Evolutionary conservation across 805 yeast species (phyloP), one percentile per base, ranked within the genome.

Genomic region (Starmerella apis): DNA sequence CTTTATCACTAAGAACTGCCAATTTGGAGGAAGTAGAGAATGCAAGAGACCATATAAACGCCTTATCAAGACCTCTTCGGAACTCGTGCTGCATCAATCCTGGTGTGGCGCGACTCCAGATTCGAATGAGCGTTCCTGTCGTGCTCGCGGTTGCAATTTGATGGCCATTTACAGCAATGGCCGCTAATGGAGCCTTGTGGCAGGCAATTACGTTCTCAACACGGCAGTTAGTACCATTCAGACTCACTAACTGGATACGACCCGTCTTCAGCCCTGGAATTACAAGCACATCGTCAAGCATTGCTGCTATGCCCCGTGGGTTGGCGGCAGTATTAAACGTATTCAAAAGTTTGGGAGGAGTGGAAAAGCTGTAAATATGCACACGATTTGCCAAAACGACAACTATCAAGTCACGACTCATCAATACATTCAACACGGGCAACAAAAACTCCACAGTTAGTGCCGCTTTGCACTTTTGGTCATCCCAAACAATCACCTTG

Each of bases 401-500:
- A 3, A 88, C 75, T 3, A 90, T 81, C 49, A 86, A 70, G 11
- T 81, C 76, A 49, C 95, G 71, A 10, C 94, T 83, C 35, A 90
- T 65, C 35, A 81, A 73, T 9, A 86, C 86, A 55, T 82, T 79
- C 43, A 83, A 68, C 3, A 90, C 81, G 0, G 90, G 84, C 42
- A 80, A 76, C 71, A 76, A 74, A 62, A 88, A 86, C 63, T 85
- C 92, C 52, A 92, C 67, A 65, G 85, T 84, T 53, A 85, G 65
- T 16, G 44, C 44, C 8, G 44, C 44, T 14, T 41, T 41, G 33
- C 44, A 41, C 16, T 27, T 25, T 20, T 41, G 44, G 63, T 90
- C 97, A 66, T 90, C 96, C 95, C 96, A 92, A 16, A 90, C 80
- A 31, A 86, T 74, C 33, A 87, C 76, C 63, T 83, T 84, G 67